Base-by-base conservation (phyloP, 2,329 filamentous ascomycete genomes). In the Byssothecium circinans region DNA sequence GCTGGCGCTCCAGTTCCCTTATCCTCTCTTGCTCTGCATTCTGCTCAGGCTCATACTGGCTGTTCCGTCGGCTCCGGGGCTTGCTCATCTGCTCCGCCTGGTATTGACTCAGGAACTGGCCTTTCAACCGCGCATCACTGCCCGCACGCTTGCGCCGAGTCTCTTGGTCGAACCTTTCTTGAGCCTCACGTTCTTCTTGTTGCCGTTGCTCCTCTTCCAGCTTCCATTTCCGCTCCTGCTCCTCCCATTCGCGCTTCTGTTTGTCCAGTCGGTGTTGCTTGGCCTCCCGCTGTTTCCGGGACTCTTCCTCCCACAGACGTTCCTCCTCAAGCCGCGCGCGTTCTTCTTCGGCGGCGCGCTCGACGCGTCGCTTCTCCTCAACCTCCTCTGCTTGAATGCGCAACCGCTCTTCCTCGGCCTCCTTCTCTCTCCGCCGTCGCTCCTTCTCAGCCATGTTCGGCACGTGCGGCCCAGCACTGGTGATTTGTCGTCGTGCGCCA, bases 401-500 rank as follows among this genome's bases (percentile, higher is more conserved):
- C 42, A 75, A 60, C 18, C 75, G 73, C 54, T 82, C 79, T 47
- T 81, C 80, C 61, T 83, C 81, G 7, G 73, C 75, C 30, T 76
- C 76, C 56, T 79, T 77, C 60, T 85, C 81, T 44, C 75, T 76
- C 39, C 80, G 75, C 56, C 75, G 75, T 36, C 87, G 87, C 70
- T 96, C 88, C 74, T 95, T 96, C 60, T 96, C 91, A 2, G 86
- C 88, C 54, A 91, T 61, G 65, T 78, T 92, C 1, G 91, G 91
- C 8, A 97, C 89, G 37, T 81, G 71, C 4, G 94, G 94, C 25
- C 83, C 80, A 12, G 89, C 83, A 60, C 81, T 90, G 8, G 91
- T 97, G 67, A 99, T 97, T 74, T 99, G 94, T 50, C 94, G 84
- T 60, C 91, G 83, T 15, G 86, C 89, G 46, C 94, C 94, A 71